Evolutionary conservation across 805 yeast genomes (phyloP), one percentile per base, ranked within the genome.

Genomic region (Metschnikowia henanensis): DNA sequence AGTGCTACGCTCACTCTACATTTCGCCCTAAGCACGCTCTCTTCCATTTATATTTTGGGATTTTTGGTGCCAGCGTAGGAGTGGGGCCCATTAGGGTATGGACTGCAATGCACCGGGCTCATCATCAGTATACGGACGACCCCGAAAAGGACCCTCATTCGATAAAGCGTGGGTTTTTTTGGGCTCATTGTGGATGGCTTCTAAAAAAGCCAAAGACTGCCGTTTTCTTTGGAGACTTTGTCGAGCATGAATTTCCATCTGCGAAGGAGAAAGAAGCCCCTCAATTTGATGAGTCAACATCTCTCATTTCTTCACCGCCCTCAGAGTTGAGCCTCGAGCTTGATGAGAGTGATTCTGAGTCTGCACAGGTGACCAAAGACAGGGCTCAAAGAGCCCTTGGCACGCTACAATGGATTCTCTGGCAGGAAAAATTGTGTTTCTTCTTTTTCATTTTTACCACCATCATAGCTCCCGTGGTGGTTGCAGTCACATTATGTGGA

Each of bases 141-240:
- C 84, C 95, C 0, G 95, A 87, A 47, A 76, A 77, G 56, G 98
- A 91, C 63, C 97, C 98, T 1, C 89, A 87, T 65, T 82, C 82
- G 57, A 83, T 86, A 30, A 79, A 91, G 58, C 76, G 86, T 46
- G 97, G 97, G 0, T 75, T 89, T 55, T 65, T 77, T 56, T 90
- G 81, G 77, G 81, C 92, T 26, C 96, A 90, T 65, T 72, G 89
- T 66, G 97, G 97, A 3, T 91, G 96, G 95, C 76, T 87, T 68
- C 59, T 89, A 26, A 70, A 84, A 46, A 76, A 75, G 52, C 90
- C 87, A 51, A 70, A 68, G 40, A 55, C 57, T 17, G 50, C 51
- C 5, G 49, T 58, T 0, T 69, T 68, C 41, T 62, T 61, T 48
- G 50, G 58, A 7, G 67, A 65, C 18, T 64, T 67, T 41, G 58